Percentiles rank a stretch among this genome's conserved stretches.
phyloP scores from a whole-genome alignment of 352 stramenopile genomes.

The Phytophthora pluvialis region DNA sequence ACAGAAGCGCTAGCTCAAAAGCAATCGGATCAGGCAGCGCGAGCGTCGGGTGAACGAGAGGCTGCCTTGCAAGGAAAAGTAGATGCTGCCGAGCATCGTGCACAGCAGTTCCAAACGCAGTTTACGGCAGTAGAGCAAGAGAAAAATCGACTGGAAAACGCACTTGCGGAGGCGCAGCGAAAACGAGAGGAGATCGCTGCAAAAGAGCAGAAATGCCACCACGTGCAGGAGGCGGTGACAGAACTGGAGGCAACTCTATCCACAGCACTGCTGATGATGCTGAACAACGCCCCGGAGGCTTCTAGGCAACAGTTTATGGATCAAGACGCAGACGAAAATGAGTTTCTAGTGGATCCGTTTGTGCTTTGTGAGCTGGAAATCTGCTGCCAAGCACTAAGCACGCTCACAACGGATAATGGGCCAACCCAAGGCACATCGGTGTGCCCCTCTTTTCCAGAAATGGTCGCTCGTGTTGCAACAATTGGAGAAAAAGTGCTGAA shows the following conservation, averaged over 20 bases:
- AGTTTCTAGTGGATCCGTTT: slow-evolving; percentile 22
- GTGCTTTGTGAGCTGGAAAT: slow-evolving; percentile 21
- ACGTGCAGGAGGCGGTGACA: slow-evolving; percentile 34
- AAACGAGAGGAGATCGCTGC: slow-evolving; percentile 15
- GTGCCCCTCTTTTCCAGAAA: slow-evolving; percentile 22
- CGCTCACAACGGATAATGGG: slow-evolving; percentile 11
- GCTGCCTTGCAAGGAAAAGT: slow-evolving; percentile 15
- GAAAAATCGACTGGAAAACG: slow-evolving; percentile 26
- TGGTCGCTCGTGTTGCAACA: slow-evolving; percentile 15
- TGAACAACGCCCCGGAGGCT: neutral
- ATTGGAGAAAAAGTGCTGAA: slow-evolving; percentile 18
- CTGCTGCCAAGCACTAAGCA: slow-evolving; percentile 32
- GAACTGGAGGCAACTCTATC: slow-evolving; percentile 49
- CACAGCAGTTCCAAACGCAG: slow-evolving; percentile 18
- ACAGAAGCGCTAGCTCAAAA: slow-evolving; percentile 6
- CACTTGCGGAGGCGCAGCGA: slow-evolving; percentile 25
- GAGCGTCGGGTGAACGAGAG: slow-evolving; percentile 14
- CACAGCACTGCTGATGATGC: slow-evolving; percentile 19
- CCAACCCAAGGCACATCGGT: slow-evolving; percentile 4
- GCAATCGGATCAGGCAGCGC: slow-evolving; percentile 22
- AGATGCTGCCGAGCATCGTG: slow-evolving; percentile 3
- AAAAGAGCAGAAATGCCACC: slow-evolving; percentile 28
- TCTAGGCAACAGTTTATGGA: neutral
- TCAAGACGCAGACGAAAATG: neutral
- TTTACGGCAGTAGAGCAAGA: slow-evolving; percentile 18